phyloP scores from a whole-genome alignment of 176 grass and related monocot species.

The Zizania latifolia region DNA sequence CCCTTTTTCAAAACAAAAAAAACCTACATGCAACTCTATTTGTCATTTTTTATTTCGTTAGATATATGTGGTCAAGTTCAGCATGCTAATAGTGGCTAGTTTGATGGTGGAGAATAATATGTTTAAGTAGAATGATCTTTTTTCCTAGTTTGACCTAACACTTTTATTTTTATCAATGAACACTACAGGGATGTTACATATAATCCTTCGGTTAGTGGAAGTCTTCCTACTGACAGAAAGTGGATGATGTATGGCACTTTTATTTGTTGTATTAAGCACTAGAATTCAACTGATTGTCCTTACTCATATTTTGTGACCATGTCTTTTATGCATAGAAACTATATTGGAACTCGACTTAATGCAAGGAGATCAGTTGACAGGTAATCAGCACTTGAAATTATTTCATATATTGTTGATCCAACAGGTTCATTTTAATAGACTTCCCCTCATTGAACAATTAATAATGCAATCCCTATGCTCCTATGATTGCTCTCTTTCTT shows the following conservation, averaged over 20 bases:
- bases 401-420: not conserved
- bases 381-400: conserved; percentile 7
- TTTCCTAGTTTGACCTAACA: conserved; percentile 15
- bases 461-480: not conserved
- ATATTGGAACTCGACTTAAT: conserved; percentile 26
- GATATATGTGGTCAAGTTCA: not conserved
- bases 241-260: conserved; percentile 18
- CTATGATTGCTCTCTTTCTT: conserved; percentile 8
- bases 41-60: not conserved
- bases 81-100: not conserved
- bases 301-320: conserved; percentile 9
- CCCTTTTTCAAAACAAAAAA: too few species aligned
- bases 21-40: not conserved
- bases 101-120: not conserved
- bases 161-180: conserved; percentile 6
- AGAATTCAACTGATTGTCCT: not conserved
- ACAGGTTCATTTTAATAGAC: not conserved
- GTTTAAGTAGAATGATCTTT: not conserved
- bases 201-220: conserved; percentile 22
- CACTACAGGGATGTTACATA: conserved; percentile 53
- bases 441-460: not conserved
- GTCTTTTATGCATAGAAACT: conserved; percentile 12
- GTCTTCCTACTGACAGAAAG: conserved; percentile 11
- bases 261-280: not conserved
- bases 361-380: not conserved